A percentile compares a stretch with the other conserved stretches of the same genome.
Evolutionary conservation across 305 asterid species (phyloP).

Genomic region (Fraxinus sp.): DNA sequence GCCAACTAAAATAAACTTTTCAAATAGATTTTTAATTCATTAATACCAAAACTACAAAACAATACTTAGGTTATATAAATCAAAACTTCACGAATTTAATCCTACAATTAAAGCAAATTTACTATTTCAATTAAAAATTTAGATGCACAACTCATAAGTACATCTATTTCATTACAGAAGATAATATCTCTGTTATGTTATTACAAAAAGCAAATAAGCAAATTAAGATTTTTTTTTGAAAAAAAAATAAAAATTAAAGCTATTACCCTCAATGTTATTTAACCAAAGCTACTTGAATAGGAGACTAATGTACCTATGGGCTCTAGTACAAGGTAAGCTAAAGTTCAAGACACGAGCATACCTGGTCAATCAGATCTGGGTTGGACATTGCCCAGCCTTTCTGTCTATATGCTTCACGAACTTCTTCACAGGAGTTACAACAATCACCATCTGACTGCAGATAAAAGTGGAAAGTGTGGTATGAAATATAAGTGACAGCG

Average conservation of each 20-base stretch:
- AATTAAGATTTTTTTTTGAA: not conserved
- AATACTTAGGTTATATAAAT: not conserved
- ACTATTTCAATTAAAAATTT: not conserved
- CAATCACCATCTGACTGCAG: constrained; percentile 84
- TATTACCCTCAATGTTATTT: not conserved
- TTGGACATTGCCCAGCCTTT: constrained; percentile 90
- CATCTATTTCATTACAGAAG: not conserved
- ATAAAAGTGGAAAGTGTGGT: constrained; percentile 20
- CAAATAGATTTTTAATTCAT: not conserved
- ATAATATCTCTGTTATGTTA: not conserved
- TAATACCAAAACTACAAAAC: not conserved
- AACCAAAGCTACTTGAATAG: not conserved
- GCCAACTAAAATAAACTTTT: not conserved
- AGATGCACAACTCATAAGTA: not conserved
- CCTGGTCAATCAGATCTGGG: constrained; percentile 90
- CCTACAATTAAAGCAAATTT: not conserved
- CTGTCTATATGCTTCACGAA: constrained; percentile 94
- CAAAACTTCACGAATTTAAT: not conserved
- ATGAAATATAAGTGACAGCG: constrained; percentile 21
- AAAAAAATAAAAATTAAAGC: not conserved
- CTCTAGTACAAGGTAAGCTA: constrained; percentile 10
- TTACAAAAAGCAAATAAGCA: not conserved
- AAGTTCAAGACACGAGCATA: constrained; percentile 25
- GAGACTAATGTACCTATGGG: not conserved
- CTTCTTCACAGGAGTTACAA: constrained; percentile 95